phyloP scores from a whole-genome alignment of 2,329 filamentous ascomycete genomes.

The Colletotrichum paranaense region DNA sequence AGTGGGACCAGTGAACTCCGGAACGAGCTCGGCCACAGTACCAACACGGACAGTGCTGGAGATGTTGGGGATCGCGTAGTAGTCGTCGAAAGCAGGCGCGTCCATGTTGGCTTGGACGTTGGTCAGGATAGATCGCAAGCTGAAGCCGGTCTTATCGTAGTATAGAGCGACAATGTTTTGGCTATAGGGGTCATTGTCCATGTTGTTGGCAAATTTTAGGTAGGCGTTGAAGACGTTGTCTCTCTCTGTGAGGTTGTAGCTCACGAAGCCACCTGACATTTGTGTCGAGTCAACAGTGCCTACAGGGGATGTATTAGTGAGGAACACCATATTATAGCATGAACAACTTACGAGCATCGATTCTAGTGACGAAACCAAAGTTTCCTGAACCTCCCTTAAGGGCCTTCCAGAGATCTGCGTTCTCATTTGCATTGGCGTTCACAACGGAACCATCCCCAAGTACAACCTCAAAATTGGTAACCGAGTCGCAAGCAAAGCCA shows the following conservation, averaged over 20 bases:
- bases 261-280: constrained; percentile 44
- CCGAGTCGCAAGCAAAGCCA: constrained; percentile 55
- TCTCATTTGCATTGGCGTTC: constrained; percentile 49
- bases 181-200: constrained; percentile 41
- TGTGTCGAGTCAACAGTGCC: constrained; percentile 36
- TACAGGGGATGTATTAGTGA: background rate
- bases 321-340: background rate
- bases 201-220: constrained; percentile 42
- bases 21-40: constrained; percentile 42
- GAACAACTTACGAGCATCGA: constrained; percentile 36
- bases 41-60: constrained; percentile 40
- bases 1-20: constrained; percentile 46
- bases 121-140: constrained; percentile 40
- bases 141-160: constrained; percentile 35
- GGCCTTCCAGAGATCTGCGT: constrained; percentile 56
- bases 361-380: constrained; percentile 52
- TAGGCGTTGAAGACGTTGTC: constrained; percentile 43
- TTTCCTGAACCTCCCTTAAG: constrained; percentile 60
- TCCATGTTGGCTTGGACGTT: constrained; percentile 41
- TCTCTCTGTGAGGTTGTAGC: constrained; percentile 39
- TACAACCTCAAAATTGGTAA: constrained; percentile 56
- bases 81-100: constrained; percentile 40
- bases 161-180: constrained; percentile 43
- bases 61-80: constrained; percentile 37
- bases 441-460: constrained; percentile 53